These are phyloP conservation scores for Tirmania nivea DNA, from an alignment of 495 filamentous ascomycete genomes.

Conservation along the genomic window DNA sequence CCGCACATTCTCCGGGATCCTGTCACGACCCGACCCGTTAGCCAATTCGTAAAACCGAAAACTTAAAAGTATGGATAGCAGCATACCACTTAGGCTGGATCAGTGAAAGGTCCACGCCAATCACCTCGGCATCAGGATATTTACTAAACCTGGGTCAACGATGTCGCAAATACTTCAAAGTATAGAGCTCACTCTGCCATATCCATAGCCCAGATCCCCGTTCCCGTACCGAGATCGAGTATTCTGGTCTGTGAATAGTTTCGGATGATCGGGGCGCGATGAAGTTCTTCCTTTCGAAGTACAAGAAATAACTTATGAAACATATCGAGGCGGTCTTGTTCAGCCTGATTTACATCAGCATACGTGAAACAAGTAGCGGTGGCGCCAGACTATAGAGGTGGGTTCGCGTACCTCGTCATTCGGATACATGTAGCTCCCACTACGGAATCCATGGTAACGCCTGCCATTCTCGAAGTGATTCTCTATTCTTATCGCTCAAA, in stretches of 20 bases:
- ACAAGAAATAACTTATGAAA: constrained; percentile 54
- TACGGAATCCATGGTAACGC: constrained; percentile 32
- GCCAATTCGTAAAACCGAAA: not conserved
- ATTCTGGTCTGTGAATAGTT: constrained; percentile 29
- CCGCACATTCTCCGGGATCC: constrained; percentile 48
- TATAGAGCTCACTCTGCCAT: constrained; percentile 47
- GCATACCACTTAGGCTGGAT: constrained; percentile 57
- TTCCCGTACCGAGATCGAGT: constrained; percentile 70
- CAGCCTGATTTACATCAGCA: constrained; percentile 26
- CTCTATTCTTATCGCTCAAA: constrained; percentile 4
- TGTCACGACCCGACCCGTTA: constrained; percentile 11
- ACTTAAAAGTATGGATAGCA: constrained; percentile 4
- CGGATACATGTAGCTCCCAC: constrained; percentile 39
- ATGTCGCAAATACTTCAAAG: not conserved
- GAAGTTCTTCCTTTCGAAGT: constrained; percentile 36
- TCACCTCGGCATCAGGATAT: constrained; percentile 39
- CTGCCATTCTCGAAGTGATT: constrained; percentile 36
- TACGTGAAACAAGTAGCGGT: constrained; percentile 1
- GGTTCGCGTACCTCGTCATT: constrained; percentile 32
- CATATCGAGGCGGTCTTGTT: constrained; percentile 57
- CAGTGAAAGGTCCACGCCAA: constrained; percentile 54
- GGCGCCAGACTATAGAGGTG: not conserved
- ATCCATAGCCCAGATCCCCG: constrained; percentile 80
- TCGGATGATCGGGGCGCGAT: constrained; percentile 33
- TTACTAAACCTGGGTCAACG: constrained; percentile 23